Conservation (phyloP, 805 yeast genomes). For the Starmerella sp. region DNA sequence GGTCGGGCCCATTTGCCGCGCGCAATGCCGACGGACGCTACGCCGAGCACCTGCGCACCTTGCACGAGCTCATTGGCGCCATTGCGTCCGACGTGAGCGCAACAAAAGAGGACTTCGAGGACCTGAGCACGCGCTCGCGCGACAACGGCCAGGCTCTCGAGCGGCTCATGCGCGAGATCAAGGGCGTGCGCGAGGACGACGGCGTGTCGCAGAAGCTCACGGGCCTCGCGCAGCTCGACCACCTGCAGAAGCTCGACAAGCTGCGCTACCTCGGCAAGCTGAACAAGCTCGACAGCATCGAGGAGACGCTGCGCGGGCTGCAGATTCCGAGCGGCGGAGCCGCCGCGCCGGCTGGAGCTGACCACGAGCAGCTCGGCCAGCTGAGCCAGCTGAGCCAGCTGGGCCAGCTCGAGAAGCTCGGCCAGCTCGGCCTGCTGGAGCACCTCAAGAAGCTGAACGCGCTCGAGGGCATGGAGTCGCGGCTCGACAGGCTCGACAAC, state of each 20-base stretch:
- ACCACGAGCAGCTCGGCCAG: background rate
- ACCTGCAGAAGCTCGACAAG: constrained; percentile 18
- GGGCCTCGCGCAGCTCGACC: constrained; percentile 24
- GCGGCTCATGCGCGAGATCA: constrained; percentile 22
- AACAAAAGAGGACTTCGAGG: constrained; percentile 29
- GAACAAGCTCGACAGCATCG: constrained; percentile 11
- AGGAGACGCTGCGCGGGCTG: constrained; percentile 2
- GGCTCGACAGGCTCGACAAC: constrained; percentile 2
- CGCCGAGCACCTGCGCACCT: constrained; percentile 21
- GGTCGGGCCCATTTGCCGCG: constrained; percentile 22
- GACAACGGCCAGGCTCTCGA: constrained; percentile 31
- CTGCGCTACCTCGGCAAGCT: constrained; percentile 7
- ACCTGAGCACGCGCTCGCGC: constrained; percentile 28
- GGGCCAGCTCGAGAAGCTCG: constrained; percentile 8
- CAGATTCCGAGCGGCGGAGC: background rate
- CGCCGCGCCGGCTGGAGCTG: background rate
- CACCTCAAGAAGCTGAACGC: constrained; percentile 10
- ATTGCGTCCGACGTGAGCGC: constrained; percentile 29
- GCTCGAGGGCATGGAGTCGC: background rate
- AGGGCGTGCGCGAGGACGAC: constrained; percentile 22
- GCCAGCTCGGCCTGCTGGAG: constrained; percentile 5
- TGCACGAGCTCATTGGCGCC: constrained; percentile 26
- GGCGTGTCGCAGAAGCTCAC: constrained; percentile 22
- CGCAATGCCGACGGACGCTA: constrained; percentile 14
- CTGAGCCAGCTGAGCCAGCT: constrained; percentile 1